Evolutionary conservation across 306 rosid genomes (phyloP), one percentile per base, ranked within the genome.

Genomic region (Lathyrus oleraceus): DNA sequence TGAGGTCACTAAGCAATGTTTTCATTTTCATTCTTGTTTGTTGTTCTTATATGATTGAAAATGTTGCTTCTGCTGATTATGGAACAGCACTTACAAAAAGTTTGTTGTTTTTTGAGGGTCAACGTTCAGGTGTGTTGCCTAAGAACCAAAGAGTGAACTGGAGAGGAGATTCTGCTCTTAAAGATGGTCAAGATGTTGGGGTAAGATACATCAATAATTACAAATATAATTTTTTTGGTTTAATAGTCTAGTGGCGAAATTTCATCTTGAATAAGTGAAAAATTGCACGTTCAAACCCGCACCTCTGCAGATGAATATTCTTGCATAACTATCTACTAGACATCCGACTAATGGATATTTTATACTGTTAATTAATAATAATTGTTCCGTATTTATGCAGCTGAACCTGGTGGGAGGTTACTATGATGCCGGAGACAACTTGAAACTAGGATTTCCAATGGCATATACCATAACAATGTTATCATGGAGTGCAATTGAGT

Each of bases 341-440:
- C 28, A 23, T 25, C 28, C 5, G 28, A 25, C 28, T 25, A 3
- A 25, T 25, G 28, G 28, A 25, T 25, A 25, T 25, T 23, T 23
- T 23, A 23, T 23, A 23, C 27, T 23, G 27, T 23, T 23, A 23
- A 23, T 23, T 23, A 23, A 23, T 23, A 23, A 23, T 23, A 23
- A 23, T 23, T 23, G 27, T 23, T 23, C 1, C 3, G 27, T 25
- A 25, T 25, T 25, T 25, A 3, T 16, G 19, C 44, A 88, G 81
- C 62, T 83, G 16, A 74, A 86, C 12, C 83, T 91, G 2, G 74
- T 51, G 4, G 97, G 97, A 2, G 97, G 97, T 14, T 88, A 91
- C 60, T 88, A 90, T 6, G 96, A 90, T 20, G 92, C 95, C 0
- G 96, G 91, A 23, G 91, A 90, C 81, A 88, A 88, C 17, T 43